A percentile compares a stretch with the other conserved stretches of the same genome.
These are phyloP conservation scores for Casaregolazyma lundiana DNA, from an alignment of 1,139 yeast genomes.

Conservation along the genomic window DNA sequence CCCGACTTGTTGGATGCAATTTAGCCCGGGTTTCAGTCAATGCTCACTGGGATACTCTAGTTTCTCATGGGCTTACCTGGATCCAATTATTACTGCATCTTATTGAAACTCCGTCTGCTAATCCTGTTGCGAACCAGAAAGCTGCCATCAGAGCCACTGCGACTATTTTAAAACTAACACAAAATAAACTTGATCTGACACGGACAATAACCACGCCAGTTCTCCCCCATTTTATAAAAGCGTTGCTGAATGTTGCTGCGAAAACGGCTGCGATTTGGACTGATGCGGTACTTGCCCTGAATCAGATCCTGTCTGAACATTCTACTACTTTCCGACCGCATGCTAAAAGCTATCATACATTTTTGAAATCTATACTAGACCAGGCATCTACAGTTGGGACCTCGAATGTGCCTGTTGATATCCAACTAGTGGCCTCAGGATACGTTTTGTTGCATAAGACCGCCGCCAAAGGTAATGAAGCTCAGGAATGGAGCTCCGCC, in stretches of 20 bases:
- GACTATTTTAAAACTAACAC: slow-evolving; percentile 49
- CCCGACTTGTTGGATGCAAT: slow-evolving; percentile 34
- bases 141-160: slow-evolving; percentile 49
- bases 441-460: slow-evolving; percentile 61
- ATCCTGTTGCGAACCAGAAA: slow-evolving; percentile 41
- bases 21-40: slow-evolving; percentile 29
- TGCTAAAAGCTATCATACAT: slow-evolving; percentile 54
- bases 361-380: slow-evolving; percentile 33
- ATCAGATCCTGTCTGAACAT: slow-evolving; percentile 49
- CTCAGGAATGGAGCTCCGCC: slow-evolving; percentile 33
- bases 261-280: slow-evolving; percentile 35
- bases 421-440: slow-evolving; percentile 40
- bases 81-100: slow-evolving; percentile 52
- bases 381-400: slow-evolving; percentile 15
- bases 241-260: slow-evolving; percentile 42
- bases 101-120: slow-evolving; percentile 48
- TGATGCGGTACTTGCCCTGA: slow-evolving; percentile 47
- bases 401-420: slow-evolving; percentile 35
- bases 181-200: slow-evolving; percentile 79
- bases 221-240: slow-evolving; percentile 56
- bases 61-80: slow-evolving; percentile 53
- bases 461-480: slow-evolving; percentile 44
- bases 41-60: slow-evolving; percentile 29
- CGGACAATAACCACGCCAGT: slow-evolving; percentile 83
- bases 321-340: slow-evolving; percentile 81